These are phyloP conservation scores for Naganishia antarctica DNA, from an alignment of 768 basidiomycete species.

Conservation along the genomic window DNA sequence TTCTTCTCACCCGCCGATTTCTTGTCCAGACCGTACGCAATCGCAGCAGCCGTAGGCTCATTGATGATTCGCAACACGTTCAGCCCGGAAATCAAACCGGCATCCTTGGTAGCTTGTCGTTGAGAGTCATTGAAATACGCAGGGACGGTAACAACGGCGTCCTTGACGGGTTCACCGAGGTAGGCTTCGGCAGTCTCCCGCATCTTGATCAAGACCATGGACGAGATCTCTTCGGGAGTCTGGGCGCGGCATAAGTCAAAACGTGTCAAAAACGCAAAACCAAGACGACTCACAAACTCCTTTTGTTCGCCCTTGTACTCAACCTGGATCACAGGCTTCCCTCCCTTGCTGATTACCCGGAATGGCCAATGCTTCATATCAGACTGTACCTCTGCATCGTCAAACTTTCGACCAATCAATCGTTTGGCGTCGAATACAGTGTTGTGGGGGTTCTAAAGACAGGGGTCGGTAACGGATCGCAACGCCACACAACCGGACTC, in stretches of 20 bases:
- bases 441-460: slow-evolving; percentile 70
- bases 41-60: slow-evolving; percentile 93
- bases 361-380: slow-evolving; percentile 62
- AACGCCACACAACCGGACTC: neutral
- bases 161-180: slow-evolving; percentile 89
- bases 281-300: slow-evolving; percentile 63
- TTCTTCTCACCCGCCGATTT: slow-evolving; percentile 79
- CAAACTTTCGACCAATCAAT: slow-evolving; percentile 68
- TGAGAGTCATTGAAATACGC: slow-evolving; percentile 99
- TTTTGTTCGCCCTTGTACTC: slow-evolving; percentile 71
- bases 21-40: slow-evolving; percentile 98
- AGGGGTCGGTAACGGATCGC: neutral
- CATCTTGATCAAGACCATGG: slow-evolving; percentile 96
- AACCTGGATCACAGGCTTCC: slow-evolving; percentile 75
- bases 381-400: slow-evolving; percentile 53
- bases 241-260: slow-evolving; percentile 39
- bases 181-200: slow-evolving; percentile 99
- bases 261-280: slow-evolving; percentile 21
- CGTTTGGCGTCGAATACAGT: slow-evolving; percentile 98
- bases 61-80: slow-evolving; percentile 96
- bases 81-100: slow-evolving; percentile 89
- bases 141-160: slow-evolving; percentile 96
- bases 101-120: slow-evolving; percentile 97
- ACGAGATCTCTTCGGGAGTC: slow-evolving; percentile 90
- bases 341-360: slow-evolving; percentile 67